These are phyloP conservation scores for Zopfochytrium polystomum DNA, from an alignment of 371 early-diverging fungal genomes.

Conservation along the genomic window DNA sequence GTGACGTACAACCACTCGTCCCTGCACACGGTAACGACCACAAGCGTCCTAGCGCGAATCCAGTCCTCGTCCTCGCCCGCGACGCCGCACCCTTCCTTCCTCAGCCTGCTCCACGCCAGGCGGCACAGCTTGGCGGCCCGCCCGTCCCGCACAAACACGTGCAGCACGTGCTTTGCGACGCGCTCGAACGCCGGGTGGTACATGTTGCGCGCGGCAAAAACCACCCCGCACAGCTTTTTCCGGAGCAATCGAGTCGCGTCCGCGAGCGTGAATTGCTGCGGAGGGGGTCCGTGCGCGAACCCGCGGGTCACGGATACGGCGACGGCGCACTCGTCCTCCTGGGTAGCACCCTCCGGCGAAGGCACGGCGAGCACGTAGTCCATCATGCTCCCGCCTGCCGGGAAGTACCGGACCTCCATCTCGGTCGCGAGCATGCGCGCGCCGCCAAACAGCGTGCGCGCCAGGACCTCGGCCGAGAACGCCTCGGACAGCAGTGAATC, in stretches of 20 bases:
- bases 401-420: constrained; percentile 30
- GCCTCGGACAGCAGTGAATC: constrained; percentile 30
- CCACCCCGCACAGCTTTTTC: constrained; percentile 23
- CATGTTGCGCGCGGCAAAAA: constrained; percentile 19
- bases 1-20: constrained; percentile 9
- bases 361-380: constrained; percentile 22
- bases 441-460: constrained; percentile 9
- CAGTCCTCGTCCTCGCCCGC: no score
- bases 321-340: constrained; percentile 4
- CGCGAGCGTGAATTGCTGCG: neutral
- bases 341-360: neutral
- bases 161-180: constrained; percentile 16
- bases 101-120: constrained; percentile 11
- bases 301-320: constrained; percentile 31
- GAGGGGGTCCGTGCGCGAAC: neutral
- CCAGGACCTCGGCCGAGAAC: constrained; percentile 21
- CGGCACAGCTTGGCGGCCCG: constrained; percentile 13
- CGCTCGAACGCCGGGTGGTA: constrained; percentile 13
- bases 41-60: constrained; percentile 3
- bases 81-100: neutral
- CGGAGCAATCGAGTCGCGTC: constrained; percentile 11
- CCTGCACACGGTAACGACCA: constrained; percentile 18
- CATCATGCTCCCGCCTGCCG: constrained; percentile 26
- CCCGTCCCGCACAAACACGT: constrained; percentile 27
- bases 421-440: constrained; percentile 21